Evolutionary conservation across 495 filamentous ascomycete genomes (phyloP), one percentile per base, ranked within the genome.

Genomic region (Chaetomium cochliodes): DNA sequence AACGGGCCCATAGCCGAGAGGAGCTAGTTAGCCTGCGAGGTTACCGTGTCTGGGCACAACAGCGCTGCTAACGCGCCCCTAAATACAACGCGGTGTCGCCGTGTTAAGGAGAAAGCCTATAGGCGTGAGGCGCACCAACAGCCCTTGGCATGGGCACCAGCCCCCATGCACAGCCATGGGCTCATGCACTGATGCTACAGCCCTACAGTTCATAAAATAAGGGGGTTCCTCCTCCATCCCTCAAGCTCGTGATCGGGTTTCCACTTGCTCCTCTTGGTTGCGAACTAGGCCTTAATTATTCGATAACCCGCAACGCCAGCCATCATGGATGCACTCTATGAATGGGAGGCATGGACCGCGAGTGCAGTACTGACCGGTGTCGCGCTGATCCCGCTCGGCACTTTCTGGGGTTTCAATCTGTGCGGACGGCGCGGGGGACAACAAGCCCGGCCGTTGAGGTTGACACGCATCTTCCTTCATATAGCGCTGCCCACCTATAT

Each of bases 281-380:
- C 30, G 7, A 33, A 33, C 30, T 33, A 33, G 3, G 3, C 30
- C 30, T 7, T 33, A 46, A 5, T n/a, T 3, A n/a, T 16, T n/a
- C 13, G 42, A 47, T 22, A 47, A 5, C 16, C 18, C 22, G 18
- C 44, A 47, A 9, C 44, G 8, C 5, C 5, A 33, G 7, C 28
- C 28, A 33, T 8, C 26, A 58, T 58, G 55, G 18, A 39, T 4
- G 11, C 3, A 15, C 52, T 55, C 9, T n/a, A 25, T 33, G 3
- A 11, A 39, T n/a, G 18, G 20, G 51, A 11, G 37, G 39, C 25
- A 15, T 30, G 28, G 44, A 51, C 37, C 13, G 60, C 42, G 16
- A 63, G 51, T 26, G 52, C 61, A 15, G 39, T 7, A 1, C 52
- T 63, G 22, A 22, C 30, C 7, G 51, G 39, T 18, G 20, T 63